phyloP scores from a whole-genome alignment of 2,329 filamentous ascomycete genomes.

The Trichoderma asperellum region DNA sequence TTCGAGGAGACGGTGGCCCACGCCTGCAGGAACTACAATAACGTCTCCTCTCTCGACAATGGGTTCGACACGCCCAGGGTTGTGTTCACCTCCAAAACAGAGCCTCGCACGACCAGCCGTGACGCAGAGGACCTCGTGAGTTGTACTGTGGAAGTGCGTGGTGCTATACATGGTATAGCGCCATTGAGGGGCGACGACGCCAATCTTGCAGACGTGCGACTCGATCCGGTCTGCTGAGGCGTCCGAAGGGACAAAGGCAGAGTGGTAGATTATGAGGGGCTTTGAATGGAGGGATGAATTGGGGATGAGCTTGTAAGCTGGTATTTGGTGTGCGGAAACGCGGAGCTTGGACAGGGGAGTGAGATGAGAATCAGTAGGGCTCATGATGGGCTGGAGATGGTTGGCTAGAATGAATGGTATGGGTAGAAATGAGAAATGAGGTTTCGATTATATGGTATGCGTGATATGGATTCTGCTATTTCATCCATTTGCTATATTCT shows the following conservation, averaged over 20 bases:
- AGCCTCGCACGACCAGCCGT: slow-evolving; percentile 61
- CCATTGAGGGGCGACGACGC: slow-evolving; percentile 66
- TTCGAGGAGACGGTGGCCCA: slow-evolving; percentile 65
- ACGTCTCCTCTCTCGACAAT: slow-evolving; percentile 63
- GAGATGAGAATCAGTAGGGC: neutral
- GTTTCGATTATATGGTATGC: neutral
- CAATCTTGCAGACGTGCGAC: slow-evolving; percentile 12
- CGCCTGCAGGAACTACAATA: slow-evolving; percentile 66
- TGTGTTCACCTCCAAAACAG: slow-evolving; percentile 62
- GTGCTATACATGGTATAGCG: slow-evolving; percentile 69
- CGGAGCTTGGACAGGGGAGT: slow-evolving; percentile 20
- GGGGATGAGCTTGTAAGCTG: slow-evolving; percentile 15
- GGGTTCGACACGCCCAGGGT: slow-evolving; percentile 58
- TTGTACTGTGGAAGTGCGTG: slow-evolving; percentile 69
- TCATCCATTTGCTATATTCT: neutral
- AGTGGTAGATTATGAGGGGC: slow-evolving; percentile 24
- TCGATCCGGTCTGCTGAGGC: slow-evolving; percentile 9
- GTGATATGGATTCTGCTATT: neutral
- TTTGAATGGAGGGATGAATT: slow-evolving; percentile 19
- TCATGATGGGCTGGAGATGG: neutral
- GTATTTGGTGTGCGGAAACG: slow-evolving; percentile 17
- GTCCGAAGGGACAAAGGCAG: slow-evolving; percentile 2
- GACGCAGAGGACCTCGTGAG: slow-evolving; percentile 68
- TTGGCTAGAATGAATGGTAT: neutral
- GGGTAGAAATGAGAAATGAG: no score